Evolutionary conservation across 2,329 filamentous ascomycete genomes (phyloP), one percentile per base, ranked within the genome.

Genomic region (Kalmusia sp.): DNA sequence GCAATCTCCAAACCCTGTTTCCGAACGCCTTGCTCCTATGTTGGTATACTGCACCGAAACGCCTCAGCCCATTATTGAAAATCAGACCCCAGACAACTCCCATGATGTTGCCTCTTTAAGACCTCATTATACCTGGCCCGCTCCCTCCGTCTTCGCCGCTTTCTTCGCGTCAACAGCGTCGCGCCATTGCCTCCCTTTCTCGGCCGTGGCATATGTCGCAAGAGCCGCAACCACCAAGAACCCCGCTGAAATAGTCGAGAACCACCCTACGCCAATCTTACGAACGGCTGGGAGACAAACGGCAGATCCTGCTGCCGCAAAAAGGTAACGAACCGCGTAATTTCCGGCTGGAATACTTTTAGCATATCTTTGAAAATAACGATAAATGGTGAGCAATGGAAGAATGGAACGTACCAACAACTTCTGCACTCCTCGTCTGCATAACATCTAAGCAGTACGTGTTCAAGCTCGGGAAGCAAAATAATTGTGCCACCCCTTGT

Each of bases 361-460:
- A 60, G 55, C 46, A 27, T 12, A 25, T 28, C 33, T 17, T 25
- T 51, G n/a, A n/a, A 19, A 37, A 44, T 34, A 11, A 43, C 30
- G 8, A 44, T n/a, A 37, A 19, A 17, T 11, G 9, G 6, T 22
- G 21, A 19, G 17, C 12, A 12, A 43, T 6, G 38, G 27, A 43
- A 21, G 15, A 14, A n/a, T 3, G 44, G 19, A 8, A 65, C 69
- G 45, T 65, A 73, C 69, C 68, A 37, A 91, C 85, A 3, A 93
- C 89, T 66, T 95, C 90, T 3, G 87, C 84, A 37, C 85, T 85
- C 25, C 83, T 79, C 1, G 80, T 80, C 59, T 88, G 88, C 87
- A 93, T 91, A 11, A 93, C 90, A 70, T 95, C 90, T 34, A 95
- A 75, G 69, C 90, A 93, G 74, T 95, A 93, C 0, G 89, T 90